Evolutionary conservation across 768 basidiomycete species (phyloP), one percentile per base, ranked within the genome.

Genomic region (Cubamyces sp.): DNA sequence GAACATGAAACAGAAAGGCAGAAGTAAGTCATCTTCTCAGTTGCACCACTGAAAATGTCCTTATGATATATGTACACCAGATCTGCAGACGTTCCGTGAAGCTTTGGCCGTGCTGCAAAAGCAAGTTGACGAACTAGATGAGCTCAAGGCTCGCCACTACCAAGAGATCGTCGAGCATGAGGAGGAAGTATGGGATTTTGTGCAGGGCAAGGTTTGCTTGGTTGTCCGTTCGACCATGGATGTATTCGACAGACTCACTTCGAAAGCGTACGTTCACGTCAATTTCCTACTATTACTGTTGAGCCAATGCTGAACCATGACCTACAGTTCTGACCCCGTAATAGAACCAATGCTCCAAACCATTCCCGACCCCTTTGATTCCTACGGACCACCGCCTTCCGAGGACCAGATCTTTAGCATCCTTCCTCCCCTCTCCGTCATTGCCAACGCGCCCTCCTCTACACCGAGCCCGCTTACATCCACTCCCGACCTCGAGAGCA

Each of bases 321-420:
- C 49, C 52, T 51, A 39, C 69, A 90, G 89, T 54, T 92, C 91
- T 62, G 95, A 98, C 74, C 91, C 93, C 28, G 81, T 92, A 43
- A 86, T 98, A 57, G 94, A 98, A 71, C 90, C 90, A 1, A 90
- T 98, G 86, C 79, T 98, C 2, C 88, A 93, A 74, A 84, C 90
- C 8, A 83, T 96, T 49, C 94, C 94, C 19, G 95, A 97, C 73
- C 92, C 95, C 34, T 96, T 96, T 65, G 94, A 96, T 66, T 84
- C 92, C 0, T 96, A 96, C 69, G 93, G 92, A 4, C 91, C 91
- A 21, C 88, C 90, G 3, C 91, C 90, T 68, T 81, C 91, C 43
- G 92, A 95, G 73, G 90, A 94, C 69, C 89, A 94, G 71, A 95
- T 97, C 66, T 96, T 96, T 77, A 92, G 87, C 71, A 96, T 97